A percentile compares a stretch with the other conserved stretches of the same genome.
These are phyloP conservation scores for Craspedostauros australis DNA, from an alignment of 108 stramenopile genomes.

Conservation along the genomic window DNA sequence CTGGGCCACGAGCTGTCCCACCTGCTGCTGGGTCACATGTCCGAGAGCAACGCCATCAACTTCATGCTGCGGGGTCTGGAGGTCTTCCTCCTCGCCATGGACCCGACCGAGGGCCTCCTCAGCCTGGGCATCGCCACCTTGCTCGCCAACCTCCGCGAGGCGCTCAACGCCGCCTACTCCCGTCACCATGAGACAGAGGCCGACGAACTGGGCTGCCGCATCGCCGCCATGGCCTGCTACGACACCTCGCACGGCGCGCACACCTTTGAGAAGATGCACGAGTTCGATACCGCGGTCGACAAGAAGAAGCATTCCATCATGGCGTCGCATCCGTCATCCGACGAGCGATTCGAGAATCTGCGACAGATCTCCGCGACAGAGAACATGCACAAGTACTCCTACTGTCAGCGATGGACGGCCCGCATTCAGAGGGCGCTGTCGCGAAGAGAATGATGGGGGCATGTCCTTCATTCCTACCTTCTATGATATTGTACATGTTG, in stretches of 20 bases:
- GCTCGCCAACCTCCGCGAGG: constrained; percentile 48
- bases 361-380: constrained; percentile 29
- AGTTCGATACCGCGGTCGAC: constrained; percentile 37
- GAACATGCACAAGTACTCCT: constrained; percentile 43
- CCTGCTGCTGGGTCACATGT: constrained; percentile 67
- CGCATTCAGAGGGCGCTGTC: constrained; percentile 1
- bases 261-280: constrained; percentile 75
- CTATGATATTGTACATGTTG: too few relatives aligned
- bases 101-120: constrained; percentile 77
- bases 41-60: constrained; percentile 48
- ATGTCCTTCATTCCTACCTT: too few relatives aligned
- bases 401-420: constrained; percentile 11
- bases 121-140: constrained; percentile 46
- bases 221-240: constrained; percentile 79
- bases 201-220: constrained; percentile 64
- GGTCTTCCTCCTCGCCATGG: constrained; percentile 66
- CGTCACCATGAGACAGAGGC: constrained; percentile 68
- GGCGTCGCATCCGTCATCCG: constrained; percentile 55
- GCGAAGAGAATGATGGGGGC: neutral
- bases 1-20: constrained; percentile 79
- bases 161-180: constrained; percentile 54
- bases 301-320: constrained; percentile 14
- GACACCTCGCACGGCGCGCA: constrained; percentile 54
- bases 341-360: constrained; percentile 48
- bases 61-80: constrained; percentile 64